Conservation (phyloP, 805 yeast genomes). For the Spathaspora sp. region DNA sequence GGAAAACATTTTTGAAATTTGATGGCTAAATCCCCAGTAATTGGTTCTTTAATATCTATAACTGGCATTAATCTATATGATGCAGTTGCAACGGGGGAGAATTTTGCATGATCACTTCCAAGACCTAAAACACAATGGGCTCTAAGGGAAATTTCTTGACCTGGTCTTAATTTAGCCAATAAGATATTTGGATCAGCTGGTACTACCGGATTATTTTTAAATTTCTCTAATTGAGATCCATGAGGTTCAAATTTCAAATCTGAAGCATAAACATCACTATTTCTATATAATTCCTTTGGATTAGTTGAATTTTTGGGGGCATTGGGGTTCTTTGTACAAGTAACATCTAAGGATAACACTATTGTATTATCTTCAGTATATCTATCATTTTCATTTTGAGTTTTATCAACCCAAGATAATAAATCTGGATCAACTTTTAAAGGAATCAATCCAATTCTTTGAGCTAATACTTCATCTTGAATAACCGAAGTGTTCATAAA, state of each 20-base stretch:
- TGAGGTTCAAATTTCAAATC: constrained; percentile 90
- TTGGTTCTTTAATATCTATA: constrained; percentile 71
- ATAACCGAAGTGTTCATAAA: constrained; percentile 95
- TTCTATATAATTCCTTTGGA: constrained; percentile 79
- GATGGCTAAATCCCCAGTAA: constrained; percentile 70
- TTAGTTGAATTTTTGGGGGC: constrained; percentile 76
- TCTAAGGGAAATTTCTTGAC: constrained; percentile 88
- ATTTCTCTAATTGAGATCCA: constrained; percentile 75
- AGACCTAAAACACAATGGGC: constrained; percentile 90
- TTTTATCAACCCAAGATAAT: constrained; percentile 75
- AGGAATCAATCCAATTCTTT: constrained; percentile 90
- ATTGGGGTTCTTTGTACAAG: constrained; percentile 81
- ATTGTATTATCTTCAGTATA: constrained; percentile 88
- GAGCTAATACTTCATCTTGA: constrained; percentile 96
- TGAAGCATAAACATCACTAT: constrained; percentile 82
- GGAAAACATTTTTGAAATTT: constrained; percentile 90
- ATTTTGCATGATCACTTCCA: constrained; percentile 95
- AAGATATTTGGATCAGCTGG: constrained; percentile 87
- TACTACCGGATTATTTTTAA: constrained; percentile 62
- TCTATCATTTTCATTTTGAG: constrained; percentile 57
- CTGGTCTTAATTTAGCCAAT: constrained; percentile 91
- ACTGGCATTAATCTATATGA: constrained; percentile 90
- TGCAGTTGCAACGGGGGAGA: constrained; percentile 96
- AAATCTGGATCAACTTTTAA: constrained; percentile 87
- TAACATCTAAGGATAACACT: constrained; percentile 74